Percentiles rank a stretch among this genome's conserved stretches.
Conservation (phyloP, 78 protist species). For the Protostelium mycophagum region DNA sequence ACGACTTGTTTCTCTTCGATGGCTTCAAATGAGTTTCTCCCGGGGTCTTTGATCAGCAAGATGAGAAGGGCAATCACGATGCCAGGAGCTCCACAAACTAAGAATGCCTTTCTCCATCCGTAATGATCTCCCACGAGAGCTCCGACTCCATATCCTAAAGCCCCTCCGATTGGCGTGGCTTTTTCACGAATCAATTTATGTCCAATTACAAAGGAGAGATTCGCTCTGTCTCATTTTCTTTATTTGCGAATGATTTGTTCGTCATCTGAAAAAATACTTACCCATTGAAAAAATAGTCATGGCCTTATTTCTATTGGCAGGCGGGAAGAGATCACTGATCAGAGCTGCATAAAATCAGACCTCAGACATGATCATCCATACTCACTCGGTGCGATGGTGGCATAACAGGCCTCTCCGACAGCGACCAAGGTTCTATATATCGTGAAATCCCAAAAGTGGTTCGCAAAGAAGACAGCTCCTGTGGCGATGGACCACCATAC, state of each 20-base stretch:
- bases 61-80: not conserved
- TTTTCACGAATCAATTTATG: not conserved
- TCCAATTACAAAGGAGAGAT: too few species aligned
- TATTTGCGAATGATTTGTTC: too few species aligned
- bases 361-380: not conserved
- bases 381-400: not conserved
- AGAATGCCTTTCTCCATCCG: not conserved
- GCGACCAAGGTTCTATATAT: not conserved
- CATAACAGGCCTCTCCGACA: not conserved
- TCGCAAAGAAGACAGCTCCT: not conserved
- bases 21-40: not conserved
- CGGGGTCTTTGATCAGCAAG: not conserved
- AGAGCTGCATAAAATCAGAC: not conserved
- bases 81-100: not conserved
- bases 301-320: not conserved
- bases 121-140: not conserved
- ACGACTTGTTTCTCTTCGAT: not conserved
- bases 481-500: constrained; percentile 2
- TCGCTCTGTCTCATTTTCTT: too few species aligned
- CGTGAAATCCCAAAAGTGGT: not conserved
- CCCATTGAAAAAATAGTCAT: not conserved
- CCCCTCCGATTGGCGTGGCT: constrained; percentile 2
- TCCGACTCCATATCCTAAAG: not conserved
- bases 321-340: not conserved
- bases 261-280: too few species aligned